Percentiles rank a stretch among this genome's conserved stretches.
Conservation (phyloP, 176 grass and related monocot genomes). For the Olyra latifolia region DNA sequence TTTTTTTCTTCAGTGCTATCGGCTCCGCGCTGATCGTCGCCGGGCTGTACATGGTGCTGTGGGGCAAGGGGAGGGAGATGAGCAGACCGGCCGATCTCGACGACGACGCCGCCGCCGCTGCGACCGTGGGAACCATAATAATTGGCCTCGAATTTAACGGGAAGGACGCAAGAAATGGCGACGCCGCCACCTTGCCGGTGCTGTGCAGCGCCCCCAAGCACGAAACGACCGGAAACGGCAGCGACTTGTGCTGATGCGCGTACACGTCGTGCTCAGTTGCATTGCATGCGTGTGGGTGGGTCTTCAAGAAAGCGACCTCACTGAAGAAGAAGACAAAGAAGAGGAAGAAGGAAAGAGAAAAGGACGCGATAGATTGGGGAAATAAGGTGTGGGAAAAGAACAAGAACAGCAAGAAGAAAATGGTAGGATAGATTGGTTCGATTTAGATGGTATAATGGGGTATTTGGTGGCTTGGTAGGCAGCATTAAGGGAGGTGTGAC, state of each 20-base stretch:
- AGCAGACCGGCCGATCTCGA: not conserved
- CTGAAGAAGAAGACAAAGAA: not conserved
- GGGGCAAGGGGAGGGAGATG: constrained; percentile 77
- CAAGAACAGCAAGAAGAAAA: not conserved
- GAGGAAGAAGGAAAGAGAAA: not conserved
- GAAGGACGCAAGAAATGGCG: constrained; percentile 22
- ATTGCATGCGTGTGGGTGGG: not conserved
- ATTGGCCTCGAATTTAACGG: not conserved
- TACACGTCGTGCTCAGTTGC: not conserved
- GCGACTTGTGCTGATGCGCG: not conserved
- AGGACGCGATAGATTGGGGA: not conserved
- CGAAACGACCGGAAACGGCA: not conserved
- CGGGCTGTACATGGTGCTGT: constrained; percentile 82
- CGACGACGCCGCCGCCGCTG: not conserved
- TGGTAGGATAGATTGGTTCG: not conserved
- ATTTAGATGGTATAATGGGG: not conserved
- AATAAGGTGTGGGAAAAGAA: not conserved
- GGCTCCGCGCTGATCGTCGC: constrained; percentile 70
- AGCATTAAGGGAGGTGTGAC: not conserved
- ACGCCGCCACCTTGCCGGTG: constrained; percentile 29
- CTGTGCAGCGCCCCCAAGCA: constrained; percentile 30
- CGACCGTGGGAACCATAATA: not conserved
- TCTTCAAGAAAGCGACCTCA: not conserved
- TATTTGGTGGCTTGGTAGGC: not conserved
- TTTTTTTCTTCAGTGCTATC: not conserved